Conservation (phyloP, 768 basidiomycete species). For the Mrakia gelida region DNA sequence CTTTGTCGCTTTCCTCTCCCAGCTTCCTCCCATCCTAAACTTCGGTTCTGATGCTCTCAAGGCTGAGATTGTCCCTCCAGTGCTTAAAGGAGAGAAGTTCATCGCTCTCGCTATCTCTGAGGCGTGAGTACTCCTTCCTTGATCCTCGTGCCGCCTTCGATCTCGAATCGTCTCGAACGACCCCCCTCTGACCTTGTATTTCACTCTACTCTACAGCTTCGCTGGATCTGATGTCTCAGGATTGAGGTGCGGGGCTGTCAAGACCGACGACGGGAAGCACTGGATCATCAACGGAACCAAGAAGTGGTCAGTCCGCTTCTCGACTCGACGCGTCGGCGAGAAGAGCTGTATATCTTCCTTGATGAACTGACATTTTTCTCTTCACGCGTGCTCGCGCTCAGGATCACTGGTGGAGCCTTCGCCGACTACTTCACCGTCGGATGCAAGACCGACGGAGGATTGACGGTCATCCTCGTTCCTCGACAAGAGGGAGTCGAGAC, state of each 20-base stretch:
- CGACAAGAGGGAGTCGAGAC: constrained; percentile 77
- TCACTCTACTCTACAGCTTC: constrained; percentile 43
- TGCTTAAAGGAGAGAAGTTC: constrained; percentile 57
- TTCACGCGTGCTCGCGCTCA: background rate
- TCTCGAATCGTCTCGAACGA: too few relatives aligned
- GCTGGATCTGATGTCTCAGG: constrained; percentile 72
- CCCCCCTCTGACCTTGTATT: too few relatives aligned
- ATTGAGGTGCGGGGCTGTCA: constrained; percentile 65
- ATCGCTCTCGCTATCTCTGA: constrained; percentile 85
- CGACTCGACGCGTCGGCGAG: too few relatives aligned
- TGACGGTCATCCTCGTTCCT: constrained; percentile 82
- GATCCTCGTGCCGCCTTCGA: too few relatives aligned
- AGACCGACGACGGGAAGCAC: constrained; percentile 70
- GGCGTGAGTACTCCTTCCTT: constrained; percentile 45
- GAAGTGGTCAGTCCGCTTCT: constrained; percentile 49
- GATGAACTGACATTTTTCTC: constrained; percentile 22
- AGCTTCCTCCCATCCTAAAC: constrained; percentile 73
- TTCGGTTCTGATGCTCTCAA: constrained; percentile 70
- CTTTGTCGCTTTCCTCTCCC: background rate
- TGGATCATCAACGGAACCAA: constrained; percentile 90
- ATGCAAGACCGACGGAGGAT: constrained; percentile 52
- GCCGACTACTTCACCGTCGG: constrained; percentile 66
- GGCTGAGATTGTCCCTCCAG: constrained; percentile 64
- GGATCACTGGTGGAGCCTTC: constrained; percentile 68
- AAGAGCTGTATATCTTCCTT: too few relatives aligned